Percentiles rank a stretch among this genome's conserved stretches.
Evolutionary conservation across 139 green algal genomes (phyloP).

Genomic region (Chlamydomonas sphaeroides): DNA sequence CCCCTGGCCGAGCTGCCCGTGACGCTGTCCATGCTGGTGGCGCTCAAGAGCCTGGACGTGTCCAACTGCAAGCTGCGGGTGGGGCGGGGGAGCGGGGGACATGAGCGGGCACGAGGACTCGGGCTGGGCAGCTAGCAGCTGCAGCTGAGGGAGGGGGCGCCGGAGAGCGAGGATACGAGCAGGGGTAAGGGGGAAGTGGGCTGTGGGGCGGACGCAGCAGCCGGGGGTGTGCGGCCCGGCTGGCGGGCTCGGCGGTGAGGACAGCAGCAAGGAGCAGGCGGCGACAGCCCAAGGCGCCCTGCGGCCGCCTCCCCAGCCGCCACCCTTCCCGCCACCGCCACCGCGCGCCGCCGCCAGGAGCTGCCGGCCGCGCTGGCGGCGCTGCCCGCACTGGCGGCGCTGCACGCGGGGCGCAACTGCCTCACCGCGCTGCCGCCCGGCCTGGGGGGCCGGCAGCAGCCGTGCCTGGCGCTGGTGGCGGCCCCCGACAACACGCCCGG

Average conservation of each 20-base stretch:
- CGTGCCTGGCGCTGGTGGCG: conserved; percentile 30
- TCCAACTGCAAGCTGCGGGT: conserved; percentile 28
- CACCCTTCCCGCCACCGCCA: not conserved
- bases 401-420: conserved; percentile 18
- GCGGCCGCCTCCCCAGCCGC: not conserved
- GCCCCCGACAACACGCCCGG: conserved; percentile 52
- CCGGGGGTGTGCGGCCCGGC: too few relatives aligned
- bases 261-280: too few relatives aligned
- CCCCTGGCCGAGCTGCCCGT: conserved; percentile 38
- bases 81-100: not conserved
- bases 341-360: not conserved
- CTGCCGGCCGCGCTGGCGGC: conserved; percentile 35
- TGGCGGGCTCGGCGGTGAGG: too few relatives aligned
- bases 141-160: too few relatives aligned
- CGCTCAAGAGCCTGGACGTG: conserved; percentile 13
- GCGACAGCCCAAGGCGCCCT: too few relatives aligned
- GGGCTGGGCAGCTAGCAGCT: not conserved
- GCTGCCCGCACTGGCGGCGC: conserved; percentile 22
- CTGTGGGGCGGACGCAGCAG: too few relatives aligned
- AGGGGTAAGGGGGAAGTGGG: too few relatives aligned
- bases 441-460: conserved; percentile 54
- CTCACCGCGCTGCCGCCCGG: conserved; percentile 38
- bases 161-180: too few relatives aligned
- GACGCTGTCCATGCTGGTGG: conserved; percentile 32
- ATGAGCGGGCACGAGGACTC: not conserved